Base-by-base conservation (phyloP, 1,139 yeast species). In the Geotrichum klebahnii region DNA sequence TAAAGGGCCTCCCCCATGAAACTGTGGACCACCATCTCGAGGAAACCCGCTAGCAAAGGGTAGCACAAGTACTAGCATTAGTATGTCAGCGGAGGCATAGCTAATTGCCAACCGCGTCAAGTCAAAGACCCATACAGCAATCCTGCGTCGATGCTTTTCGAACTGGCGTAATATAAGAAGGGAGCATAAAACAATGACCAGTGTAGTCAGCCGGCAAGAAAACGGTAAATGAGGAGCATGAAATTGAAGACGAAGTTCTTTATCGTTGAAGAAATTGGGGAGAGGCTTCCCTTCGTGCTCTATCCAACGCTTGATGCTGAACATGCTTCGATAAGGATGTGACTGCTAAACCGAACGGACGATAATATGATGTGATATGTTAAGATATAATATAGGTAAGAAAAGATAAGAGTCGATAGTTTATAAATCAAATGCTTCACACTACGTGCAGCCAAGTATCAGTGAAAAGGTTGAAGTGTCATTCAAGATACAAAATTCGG, bases 51-150 rank as follows among this genome's bases (percentile, higher is more conserved):
- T 9, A 29, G 29, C 39, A n/a, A 29, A 40, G 4, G 48, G 42
- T 6, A 50, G 22, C 16, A 44, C 38, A n/a, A 51, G 26, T n/a
- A 40, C 17, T 40, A 39, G n/a, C 10, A 50, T 28, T 2, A 51
- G 43, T 3, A 47, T 36, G 31, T 51, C 48, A 14, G 55, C 55
- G 10, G 22, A 5, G 8, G 53, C 44, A 33, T 46, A 50, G 10
- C 48, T 47, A 12, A 49, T 14, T 3, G 34, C 33, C 23, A 52
- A 32, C 8, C 53, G 39, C 23, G 41, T 41, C 10, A 52, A 24
- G 28, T 52, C 55, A 31, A 52, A 49, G 20, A 52, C 42, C 55
- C 55, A 52, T 2, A 52, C 55, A 20, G 47, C 47, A 16, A 44
- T 34, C 35, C 47, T 34, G 20, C 47, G 47, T 26, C 47, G 20